phyloP scores from a whole-genome alignment of 1,284 basidiomycete species.

The Ganoderma boninense region DNA sequence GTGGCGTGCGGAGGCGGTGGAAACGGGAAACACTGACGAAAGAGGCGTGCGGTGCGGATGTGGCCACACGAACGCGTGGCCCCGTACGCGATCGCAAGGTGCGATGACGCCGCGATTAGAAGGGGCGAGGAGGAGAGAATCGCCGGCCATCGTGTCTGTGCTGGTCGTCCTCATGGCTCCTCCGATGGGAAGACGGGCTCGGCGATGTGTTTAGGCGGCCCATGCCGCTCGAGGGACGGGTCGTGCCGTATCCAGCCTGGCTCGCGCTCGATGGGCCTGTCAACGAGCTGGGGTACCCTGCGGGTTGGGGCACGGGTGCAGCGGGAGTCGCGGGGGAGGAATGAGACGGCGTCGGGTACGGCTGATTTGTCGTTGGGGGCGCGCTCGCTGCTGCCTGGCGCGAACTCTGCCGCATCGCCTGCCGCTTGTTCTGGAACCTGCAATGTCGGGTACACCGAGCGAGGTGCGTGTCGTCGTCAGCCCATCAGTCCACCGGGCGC shows the following conservation, averaged over 20 bases:
- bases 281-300: conserved; percentile 24
- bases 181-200: conserved; percentile 33
- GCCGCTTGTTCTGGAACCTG: conserved; percentile 89
- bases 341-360: conserved; percentile 56
- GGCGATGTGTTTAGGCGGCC: conserved; percentile 33
- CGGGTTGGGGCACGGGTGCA: conserved; percentile 25
- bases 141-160: conserved; percentile 28
- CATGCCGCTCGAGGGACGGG: conserved; percentile 31
- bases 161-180: conserved; percentile 34
- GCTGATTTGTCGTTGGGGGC: conserved; percentile 55
- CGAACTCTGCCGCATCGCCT: conserved; percentile 79
- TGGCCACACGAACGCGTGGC: conserved; percentile 25
- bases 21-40: conserved; percentile 4
- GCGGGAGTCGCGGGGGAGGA: conserved; percentile 24
- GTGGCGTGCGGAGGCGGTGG: conserved; percentile 3
- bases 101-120: conserved; percentile 32
- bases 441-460: conserved; percentile 12
- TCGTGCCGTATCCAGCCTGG: conserved; percentile 29
- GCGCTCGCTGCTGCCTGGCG: conserved; percentile 62
- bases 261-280: conserved; percentile 31
- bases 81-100: conserved; percentile 27
- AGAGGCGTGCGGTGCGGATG: conserved; percentile 15
- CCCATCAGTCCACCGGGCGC: conserved; percentile 9
- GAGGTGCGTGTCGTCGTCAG: conserved; percentile 13
- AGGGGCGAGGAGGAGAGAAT: conserved; percentile 30